Base-by-base conservation (phyloP, 139 green algal genomes). In the Zygnema cylindricum region DNA sequence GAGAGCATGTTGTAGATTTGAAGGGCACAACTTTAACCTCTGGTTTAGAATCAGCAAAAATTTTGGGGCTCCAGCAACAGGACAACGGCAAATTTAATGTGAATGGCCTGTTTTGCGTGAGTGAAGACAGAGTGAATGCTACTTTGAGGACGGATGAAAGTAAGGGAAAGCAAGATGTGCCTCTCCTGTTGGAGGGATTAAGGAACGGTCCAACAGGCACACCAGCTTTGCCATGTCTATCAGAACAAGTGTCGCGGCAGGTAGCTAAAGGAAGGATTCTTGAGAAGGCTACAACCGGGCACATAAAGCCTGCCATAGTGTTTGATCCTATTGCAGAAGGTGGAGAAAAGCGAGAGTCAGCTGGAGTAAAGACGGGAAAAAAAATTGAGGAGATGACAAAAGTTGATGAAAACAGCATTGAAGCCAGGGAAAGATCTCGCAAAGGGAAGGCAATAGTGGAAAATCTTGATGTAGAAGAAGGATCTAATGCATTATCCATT, bases 391-490 rank as follows among this genome's bases (percentile, higher is more conserved):
- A 33, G 0, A 1, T 23, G 0, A 11, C 43, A 55, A 11, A 11
- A 73, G 11, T 11, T 21, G 35, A 69, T 33, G 36, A 22, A 43
- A 3, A 32, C 23, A 2, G 30, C 43, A 33, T 33, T 57, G 57
- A 82, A 43, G 23, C n/a, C 3, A 69, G 43, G 87, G 41, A 1
- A 32, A 39, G 40, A 3, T 25, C 40, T n/a, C 11, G 84, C n/a
- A 77, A 63, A 43, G 41, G 33, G 41, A 81, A 1, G 35, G 43
- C 55, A 81, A 84, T 55, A 49, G 36, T 33, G 23, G 77, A 0
- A 81, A 16, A 91, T 54, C 2, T 49, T 54, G 36, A 38, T 82
- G 82, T 43, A n/a, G 16, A 25, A 87, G 82, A 39, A n/a, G 49
- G 82, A 39, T 81, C 63, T 32, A 39, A 32, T 78, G 55, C n/a